Percentiles rank a stretch among this genome's conserved stretches.
Conservation (phyloP, 164 flowering plant species). For the Magnolia officinalis region DNA sequence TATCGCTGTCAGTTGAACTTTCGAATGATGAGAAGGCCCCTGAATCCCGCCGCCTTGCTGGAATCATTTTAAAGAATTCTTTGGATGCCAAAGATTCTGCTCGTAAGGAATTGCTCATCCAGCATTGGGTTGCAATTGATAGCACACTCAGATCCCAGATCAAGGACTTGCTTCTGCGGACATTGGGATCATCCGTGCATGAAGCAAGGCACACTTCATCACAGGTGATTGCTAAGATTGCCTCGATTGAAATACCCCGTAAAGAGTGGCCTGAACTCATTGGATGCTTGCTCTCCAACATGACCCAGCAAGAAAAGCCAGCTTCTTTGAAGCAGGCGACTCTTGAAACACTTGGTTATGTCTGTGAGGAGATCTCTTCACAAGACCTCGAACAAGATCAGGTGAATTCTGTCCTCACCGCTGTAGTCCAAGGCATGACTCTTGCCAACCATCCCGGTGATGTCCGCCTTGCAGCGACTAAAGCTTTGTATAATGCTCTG, state of each 20-base stretch:
- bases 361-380: slow-evolving; percentile 75
- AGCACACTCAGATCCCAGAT: slow-evolving; percentile 47
- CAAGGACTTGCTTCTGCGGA: slow-evolving; percentile 52
- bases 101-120: slow-evolving; percentile 49
- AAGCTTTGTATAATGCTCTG: slow-evolving; percentile 72
- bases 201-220: slow-evolving; percentile 76
- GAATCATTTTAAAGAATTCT: slow-evolving; percentile 74
- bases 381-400: slow-evolving; percentile 67
- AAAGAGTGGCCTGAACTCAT: slow-evolving; percentile 79
- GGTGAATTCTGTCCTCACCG: slow-evolving; percentile 76
- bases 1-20: slow-evolving; percentile 65
- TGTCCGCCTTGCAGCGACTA: slow-evolving; percentile 82
- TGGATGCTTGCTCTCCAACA: slow-evolving; percentile 50
- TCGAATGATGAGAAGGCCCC: slow-evolving; percentile 64
- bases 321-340: slow-evolving; percentile 64
- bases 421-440: slow-evolving; percentile 89
- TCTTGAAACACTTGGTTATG: slow-evolving; percentile 73
- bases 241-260: slow-evolving; percentile 62
- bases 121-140: slow-evolving; percentile 64
- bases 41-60: slow-evolving; percentile 72
- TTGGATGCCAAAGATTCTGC: slow-evolving; percentile 68
- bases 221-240: slow-evolving; percentile 71
- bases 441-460: slow-evolving; percentile 44
- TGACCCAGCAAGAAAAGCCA: slow-evolving; percentile 56
- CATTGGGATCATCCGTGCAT: slow-evolving; percentile 51